A percentile compares a stretch with the other conserved stretches of the same genome.
These are phyloP conservation scores for Rhizophagus sp. DNA, from an alignment of 192 early-diverging fungal genomes.

Conservation along the genomic window DNA sequence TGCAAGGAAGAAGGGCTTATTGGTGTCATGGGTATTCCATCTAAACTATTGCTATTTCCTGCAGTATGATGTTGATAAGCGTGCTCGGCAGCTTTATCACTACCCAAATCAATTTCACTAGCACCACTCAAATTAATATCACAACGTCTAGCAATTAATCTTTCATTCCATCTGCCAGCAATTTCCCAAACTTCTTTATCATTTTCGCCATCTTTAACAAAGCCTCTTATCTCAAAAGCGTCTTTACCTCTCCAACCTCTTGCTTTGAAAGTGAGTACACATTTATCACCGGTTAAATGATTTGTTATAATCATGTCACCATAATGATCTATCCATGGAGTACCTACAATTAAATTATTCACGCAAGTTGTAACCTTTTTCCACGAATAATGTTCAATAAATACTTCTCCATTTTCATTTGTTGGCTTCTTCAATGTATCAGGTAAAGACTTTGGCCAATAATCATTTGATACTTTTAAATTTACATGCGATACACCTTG, in stretches of 20 bases:
- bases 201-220: constrained; percentile 46
- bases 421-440: constrained; percentile 33
- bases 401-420: constrained; percentile 52
- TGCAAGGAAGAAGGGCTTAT: constrained; percentile 20
- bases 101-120: constrained; percentile 44
- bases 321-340: constrained; percentile 81
- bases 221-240: constrained; percentile 61
- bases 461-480: constrained; percentile 65
- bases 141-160: constrained; percentile 56
- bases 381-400: constrained; percentile 83
- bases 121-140: constrained; percentile 23
- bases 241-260: constrained; percentile 73
- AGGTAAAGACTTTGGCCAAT: constrained; percentile 33
- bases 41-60: background rate
- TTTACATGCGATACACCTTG: constrained; percentile 80
- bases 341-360: constrained; percentile 84
- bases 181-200: constrained; percentile 61
- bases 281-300: constrained; percentile 80
- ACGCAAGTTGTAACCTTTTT: constrained; percentile 87
- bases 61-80: constrained; percentile 23
- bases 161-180: constrained; percentile 68
- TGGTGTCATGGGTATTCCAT: constrained; percentile 26
- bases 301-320: constrained; percentile 85
- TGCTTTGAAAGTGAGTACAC: constrained; percentile 75
- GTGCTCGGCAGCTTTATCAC: constrained; percentile 41